A percentile compares a stretch with the other conserved stretches of the same genome.
These are phyloP conservation scores for Lactarius tabidus DNA, from an alignment of 768 basidiomycete genomes.

Conservation along the genomic window DNA sequence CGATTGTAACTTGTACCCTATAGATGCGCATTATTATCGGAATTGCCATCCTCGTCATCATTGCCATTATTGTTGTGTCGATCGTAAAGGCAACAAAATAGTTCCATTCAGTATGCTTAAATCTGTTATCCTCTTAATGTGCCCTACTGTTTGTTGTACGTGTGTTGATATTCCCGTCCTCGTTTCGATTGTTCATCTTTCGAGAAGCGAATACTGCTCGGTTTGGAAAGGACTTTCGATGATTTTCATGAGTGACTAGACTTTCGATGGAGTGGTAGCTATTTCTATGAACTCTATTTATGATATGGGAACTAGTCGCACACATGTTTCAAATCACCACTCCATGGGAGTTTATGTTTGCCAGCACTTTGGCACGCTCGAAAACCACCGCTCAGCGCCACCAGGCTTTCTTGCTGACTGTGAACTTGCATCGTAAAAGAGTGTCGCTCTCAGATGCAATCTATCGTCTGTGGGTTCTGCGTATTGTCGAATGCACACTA, in stretches of 20 bases:
- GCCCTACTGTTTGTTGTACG: slow-evolving; percentile 24
- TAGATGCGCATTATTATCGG: slow-evolving; percentile 98
- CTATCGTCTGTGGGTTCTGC: not conserved
- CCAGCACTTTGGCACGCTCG: too few relatives aligned
- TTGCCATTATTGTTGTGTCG: slow-evolving; percentile 93
- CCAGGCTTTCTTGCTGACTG: too few relatives aligned
- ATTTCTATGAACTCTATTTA: slow-evolving; percentile 14
- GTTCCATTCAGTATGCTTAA: slow-evolving; percentile 13
- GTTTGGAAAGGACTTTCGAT: slow-evolving; percentile 8
- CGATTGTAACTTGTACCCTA: slow-evolving; percentile 5
- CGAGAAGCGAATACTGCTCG: slow-evolving; percentile 2
- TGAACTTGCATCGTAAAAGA: not conserved
- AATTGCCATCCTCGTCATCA: slow-evolving; percentile 81
- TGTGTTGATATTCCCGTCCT: slow-evolving; percentile 15
- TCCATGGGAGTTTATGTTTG: not conserved
- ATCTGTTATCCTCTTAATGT: slow-evolving; percentile 21
- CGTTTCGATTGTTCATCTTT: slow-evolving; percentile 3
- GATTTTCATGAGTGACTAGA: slow-evolving; percentile 10
- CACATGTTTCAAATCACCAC: slow-evolving; percentile 25
- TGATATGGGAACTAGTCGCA: slow-evolving; percentile 1
- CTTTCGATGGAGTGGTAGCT: not conserved
- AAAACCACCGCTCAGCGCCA: too few relatives aligned
- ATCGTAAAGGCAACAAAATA: slow-evolving; percentile 78
- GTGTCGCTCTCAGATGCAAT: not conserved
- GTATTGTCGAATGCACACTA: not conserved